phyloP scores from a whole-genome alignment of 257 asterid genomes.

The Nicotiana knightiana region DNA sequence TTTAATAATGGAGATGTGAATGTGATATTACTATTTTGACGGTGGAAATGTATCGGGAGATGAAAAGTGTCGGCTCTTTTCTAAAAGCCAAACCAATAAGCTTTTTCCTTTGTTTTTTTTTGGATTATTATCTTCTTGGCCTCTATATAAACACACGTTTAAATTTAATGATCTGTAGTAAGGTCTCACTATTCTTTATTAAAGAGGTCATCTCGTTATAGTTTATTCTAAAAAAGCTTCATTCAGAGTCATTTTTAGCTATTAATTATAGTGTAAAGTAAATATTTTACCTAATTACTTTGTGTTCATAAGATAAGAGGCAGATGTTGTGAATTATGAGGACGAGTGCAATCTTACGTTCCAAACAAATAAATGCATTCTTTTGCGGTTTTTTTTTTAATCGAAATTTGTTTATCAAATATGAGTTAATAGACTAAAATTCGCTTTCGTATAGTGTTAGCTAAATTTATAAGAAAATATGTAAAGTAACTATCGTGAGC shows the following conservation, averaged over 20 bases:
- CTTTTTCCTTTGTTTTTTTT: not conserved
- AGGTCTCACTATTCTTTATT: not conserved
- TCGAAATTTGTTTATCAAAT: not conserved
- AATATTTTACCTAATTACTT: too few relatives aligned
- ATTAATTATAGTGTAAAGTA: not conserved
- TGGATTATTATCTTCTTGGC: not conserved
- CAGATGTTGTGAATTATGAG: too few relatives aligned
- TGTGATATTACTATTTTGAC: not conserved
- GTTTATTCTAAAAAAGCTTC: not conserved
- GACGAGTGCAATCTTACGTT: not conserved
- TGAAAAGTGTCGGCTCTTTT: conserved; percentile 37
- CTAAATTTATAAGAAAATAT: not conserved
- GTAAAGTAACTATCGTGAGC: not conserved
- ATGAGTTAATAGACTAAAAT: not conserved
- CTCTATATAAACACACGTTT: too few relatives aligned
- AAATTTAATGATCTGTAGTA: too few relatives aligned
- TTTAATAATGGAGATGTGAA: not conserved
- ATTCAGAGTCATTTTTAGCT: not conserved
- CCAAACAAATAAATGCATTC: not conserved
- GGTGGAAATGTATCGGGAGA: conserved; percentile 20
- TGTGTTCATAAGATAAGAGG: too few relatives aligned
- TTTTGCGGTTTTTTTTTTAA: not conserved
- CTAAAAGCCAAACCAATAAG: not conserved
- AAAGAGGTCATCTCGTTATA: not conserved
- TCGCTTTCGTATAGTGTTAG: not conserved